A percentile compares a stretch with the other conserved stretches of the same genome.
These are phyloP conservation scores for Byssochlamys sp. DNA, from an alignment of 2,329 filamentous ascomycete genomes.

Conservation along the genomic window DNA sequence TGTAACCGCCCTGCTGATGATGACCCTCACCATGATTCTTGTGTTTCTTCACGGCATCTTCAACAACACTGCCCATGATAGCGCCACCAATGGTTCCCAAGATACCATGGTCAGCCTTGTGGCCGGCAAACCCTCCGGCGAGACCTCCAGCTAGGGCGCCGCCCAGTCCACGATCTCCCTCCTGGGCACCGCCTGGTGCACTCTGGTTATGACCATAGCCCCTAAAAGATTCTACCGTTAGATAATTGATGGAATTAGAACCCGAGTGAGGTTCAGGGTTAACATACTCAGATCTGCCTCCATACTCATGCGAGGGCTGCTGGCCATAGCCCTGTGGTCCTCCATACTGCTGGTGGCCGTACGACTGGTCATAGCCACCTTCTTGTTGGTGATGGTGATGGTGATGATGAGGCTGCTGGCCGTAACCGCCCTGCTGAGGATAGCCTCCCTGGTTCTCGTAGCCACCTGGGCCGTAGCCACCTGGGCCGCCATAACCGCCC, in stretches of 20 bases:
- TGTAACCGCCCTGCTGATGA: conserved; percentile 17
- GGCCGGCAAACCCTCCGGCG: conserved; percentile 37
- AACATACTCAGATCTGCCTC: conserved; percentile 3
- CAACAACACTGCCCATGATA: conserved; percentile 36
- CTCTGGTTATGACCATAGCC: conserved; percentile 18
- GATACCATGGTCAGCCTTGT: conserved; percentile 40
- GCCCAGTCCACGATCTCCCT: conserved; percentile 38
- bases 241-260: not conserved
- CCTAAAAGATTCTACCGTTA: conserved; percentile 10
- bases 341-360: conserved; percentile 7
- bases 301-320: not conserved
- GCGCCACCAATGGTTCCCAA: conserved; percentile 41
- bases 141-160: conserved; percentile 39
- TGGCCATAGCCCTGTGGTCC: conserved; percentile 1
- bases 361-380: conserved; percentile 1
- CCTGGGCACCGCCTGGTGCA: conserved; percentile 30
- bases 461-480: conserved; percentile 5
- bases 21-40: conserved; percentile 23
- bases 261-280: conserved; percentile 1
- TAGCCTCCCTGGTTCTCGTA: conserved; percentile 7
- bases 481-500: conserved; percentile 6
- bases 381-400: too few relatives aligned
- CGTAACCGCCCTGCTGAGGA: conserved; percentile 2
- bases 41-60: conserved; percentile 38
- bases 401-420: not conserved